These are phyloP conservation scores for Pichia eremophila DNA, from an alignment of 805 yeast genomes.

Conservation along the genomic window DNA sequence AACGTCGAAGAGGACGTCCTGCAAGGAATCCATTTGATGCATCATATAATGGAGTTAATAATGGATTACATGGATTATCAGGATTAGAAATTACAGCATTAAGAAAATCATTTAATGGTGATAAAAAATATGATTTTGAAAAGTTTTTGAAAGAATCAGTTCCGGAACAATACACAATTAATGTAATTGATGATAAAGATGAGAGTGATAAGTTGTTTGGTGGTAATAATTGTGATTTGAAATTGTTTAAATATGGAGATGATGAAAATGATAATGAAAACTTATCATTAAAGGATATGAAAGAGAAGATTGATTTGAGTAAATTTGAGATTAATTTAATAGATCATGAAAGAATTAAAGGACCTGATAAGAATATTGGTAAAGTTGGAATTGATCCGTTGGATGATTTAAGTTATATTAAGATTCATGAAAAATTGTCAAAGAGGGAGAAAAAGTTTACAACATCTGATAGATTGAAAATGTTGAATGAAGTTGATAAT, in stretches of 20 bases:
- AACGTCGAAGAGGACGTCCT: neutral
- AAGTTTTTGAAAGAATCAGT: slow-evolving; percentile 15
- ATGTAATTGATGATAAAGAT: slow-evolving; percentile 8
- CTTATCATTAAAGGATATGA: neutral
- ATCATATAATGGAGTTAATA: neutral
- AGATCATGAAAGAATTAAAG: slow-evolving; percentile 10
- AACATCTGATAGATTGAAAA: slow-evolving; percentile 42
- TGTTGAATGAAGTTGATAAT: slow-evolving; percentile 49
- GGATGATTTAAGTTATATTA: slow-evolving; percentile 32
- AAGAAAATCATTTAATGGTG: slow-evolving; percentile 13
- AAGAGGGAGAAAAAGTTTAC: slow-evolving; percentile 56
- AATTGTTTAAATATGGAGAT: neutral
- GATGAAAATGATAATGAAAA: neutral
- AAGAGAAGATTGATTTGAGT: neutral
- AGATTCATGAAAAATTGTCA: slow-evolving; percentile 51
- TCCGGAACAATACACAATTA: slow-evolving; percentile 19
- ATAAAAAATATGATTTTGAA: slow-evolving; percentile 28
- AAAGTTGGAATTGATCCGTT: slow-evolving; percentile 33
- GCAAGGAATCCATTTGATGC: neutral
- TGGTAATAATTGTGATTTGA: neutral
- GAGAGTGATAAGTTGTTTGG: neutral
- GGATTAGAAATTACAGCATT: slow-evolving; percentile 4
- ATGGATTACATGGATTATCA: slow-evolving; percentile 1
- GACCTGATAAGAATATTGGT: neutral
- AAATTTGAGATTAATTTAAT: slow-evolving; percentile 13